Conservation (phyloP, 2,329 filamentous ascomycete species). For the Chaetomium globosum region DNA sequence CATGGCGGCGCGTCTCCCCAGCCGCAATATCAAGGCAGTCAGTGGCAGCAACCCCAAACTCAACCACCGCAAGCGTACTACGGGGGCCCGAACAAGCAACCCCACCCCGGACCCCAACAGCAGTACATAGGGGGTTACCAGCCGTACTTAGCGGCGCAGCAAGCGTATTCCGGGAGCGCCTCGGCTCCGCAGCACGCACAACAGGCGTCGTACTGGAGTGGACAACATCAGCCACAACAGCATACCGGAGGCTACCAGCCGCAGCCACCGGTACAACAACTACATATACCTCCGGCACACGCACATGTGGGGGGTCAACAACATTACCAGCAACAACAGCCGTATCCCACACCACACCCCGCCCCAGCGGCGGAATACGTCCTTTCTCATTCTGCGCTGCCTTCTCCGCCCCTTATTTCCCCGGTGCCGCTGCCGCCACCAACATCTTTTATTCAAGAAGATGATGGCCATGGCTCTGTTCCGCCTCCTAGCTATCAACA, state of each 20-base stretch:
- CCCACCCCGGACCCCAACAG: background rate
- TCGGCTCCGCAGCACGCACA: background rate
- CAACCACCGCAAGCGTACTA: background rate
- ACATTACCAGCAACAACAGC: background rate
- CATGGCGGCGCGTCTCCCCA: background rate
- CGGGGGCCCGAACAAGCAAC: background rate
- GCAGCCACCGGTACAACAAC: background rate
- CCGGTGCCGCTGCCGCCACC: background rate
- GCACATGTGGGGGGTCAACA: background rate
- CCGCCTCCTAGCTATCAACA: slow-evolving; percentile 1
- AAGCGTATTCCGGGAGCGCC: background rate
- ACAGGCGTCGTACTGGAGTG: background rate
- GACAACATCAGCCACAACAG: background rate
- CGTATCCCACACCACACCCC: background rate
- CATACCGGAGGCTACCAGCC: background rate
- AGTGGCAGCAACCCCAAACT: background rate
- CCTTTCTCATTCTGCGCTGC: background rate
- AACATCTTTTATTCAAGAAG: slow-evolving; percentile 1
- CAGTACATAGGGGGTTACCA: background rate
- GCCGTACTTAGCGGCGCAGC: background rate
- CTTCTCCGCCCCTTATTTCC: background rate
- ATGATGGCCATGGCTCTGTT: background rate
- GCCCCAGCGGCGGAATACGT: background rate
- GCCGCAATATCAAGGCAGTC: slow-evolving; percentile 4
- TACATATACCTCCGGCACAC: background rate